Evolutionary conservation across 768 basidiomycete species (phyloP), one percentile per base, ranked within the genome.

Genomic region (Russula abietina): DNA sequence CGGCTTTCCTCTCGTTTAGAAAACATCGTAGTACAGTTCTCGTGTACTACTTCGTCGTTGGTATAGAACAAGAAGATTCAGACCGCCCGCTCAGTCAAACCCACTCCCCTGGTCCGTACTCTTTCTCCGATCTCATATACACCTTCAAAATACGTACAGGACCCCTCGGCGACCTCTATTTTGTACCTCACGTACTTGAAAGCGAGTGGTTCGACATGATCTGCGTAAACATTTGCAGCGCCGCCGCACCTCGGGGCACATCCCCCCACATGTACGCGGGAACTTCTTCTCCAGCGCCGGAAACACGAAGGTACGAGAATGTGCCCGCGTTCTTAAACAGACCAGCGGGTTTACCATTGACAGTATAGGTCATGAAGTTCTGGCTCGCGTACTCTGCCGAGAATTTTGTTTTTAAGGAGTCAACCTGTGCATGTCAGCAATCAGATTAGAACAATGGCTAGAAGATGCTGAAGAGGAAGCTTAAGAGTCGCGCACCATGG

Each of bases 321-420:
- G 75, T 81, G 11, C 83, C 83, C 9, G 83, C 82, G 61, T 83
- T 83, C 74, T 85, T 85, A 73, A 73, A 83, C 36, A 80, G 70
- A 3, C 83, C 84, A 5, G 84, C 74, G 2, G 70, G 60, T 59
- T 79, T 74, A 0, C 84, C 85, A 1, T 74, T 69, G 14, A 86
- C 83, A 0, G 75, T 82, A 71, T 76, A 85, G 51, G 75, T 75
- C 14, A 75, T 65, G 70, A 83, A 83, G 0, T 67, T 24, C 67
- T 82, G 79, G 46, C 72, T 57, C 46, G 77, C 71, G 69, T 75
- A 83, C 32, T 72, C 28, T 0, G 76, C n/a, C 4, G 75, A 77
- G 70, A 81, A 81, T 62, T 75, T 71, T 22, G 83, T 83, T 43
- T 79, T 68, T 2, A 85, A 75, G 36, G 71, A 73, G 62, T 79